These are phyloP conservation scores for Aspergillus kassunensis DNA, from an alignment of 495 filamentous ascomycete species.

Conservation along the genomic window DNA sequence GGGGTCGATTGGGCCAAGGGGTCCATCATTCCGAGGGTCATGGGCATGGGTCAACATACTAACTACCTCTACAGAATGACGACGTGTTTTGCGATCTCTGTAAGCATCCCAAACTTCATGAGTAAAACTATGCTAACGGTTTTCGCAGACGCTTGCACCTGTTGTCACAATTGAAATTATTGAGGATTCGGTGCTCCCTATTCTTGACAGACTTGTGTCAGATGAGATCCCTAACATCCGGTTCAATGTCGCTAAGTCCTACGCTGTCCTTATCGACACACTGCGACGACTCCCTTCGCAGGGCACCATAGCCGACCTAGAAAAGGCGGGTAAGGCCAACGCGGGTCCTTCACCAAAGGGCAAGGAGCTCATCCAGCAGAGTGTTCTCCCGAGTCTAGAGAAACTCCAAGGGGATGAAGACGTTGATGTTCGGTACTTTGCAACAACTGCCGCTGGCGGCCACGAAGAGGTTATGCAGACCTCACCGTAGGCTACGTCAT, in stretches of 20 bases:
- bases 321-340: conserved; percentile 64
- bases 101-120: conserved; percentile 47
- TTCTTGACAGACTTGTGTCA: conserved; percentile 84
- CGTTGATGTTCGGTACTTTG: conserved; percentile 96
- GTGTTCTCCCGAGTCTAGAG: conserved; percentile 83
- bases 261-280: conserved; percentile 80
- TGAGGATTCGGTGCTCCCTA: conserved; percentile 87
- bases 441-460: conserved; percentile 60
- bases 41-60: conserved; percentile 94
- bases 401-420: conserved; percentile 95
- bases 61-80: conserved; percentile 99
- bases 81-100: conserved; percentile 95
- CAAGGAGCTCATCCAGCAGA: conserved; percentile 79
- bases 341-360: conserved; percentile 62
- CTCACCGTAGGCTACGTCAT: conserved; percentile 34
- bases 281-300: conserved; percentile 83
- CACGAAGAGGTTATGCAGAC: conserved; percentile 49
- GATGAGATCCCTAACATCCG: conserved; percentile 98
- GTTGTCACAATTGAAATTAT: conserved; percentile 91
- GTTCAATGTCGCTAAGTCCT: conserved; percentile 99
- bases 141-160: conserved; percentile 76
- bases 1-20: conserved; percentile 97
- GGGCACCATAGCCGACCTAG: conserved; percentile 77
- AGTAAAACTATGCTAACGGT: conserved; percentile 17
- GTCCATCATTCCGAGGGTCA: conserved; percentile 96